Percentiles rank a stretch among this genome's conserved stretches.
phyloP scores from a whole-genome alignment of 345 rosid species.

The Acer negundo region DNA sequence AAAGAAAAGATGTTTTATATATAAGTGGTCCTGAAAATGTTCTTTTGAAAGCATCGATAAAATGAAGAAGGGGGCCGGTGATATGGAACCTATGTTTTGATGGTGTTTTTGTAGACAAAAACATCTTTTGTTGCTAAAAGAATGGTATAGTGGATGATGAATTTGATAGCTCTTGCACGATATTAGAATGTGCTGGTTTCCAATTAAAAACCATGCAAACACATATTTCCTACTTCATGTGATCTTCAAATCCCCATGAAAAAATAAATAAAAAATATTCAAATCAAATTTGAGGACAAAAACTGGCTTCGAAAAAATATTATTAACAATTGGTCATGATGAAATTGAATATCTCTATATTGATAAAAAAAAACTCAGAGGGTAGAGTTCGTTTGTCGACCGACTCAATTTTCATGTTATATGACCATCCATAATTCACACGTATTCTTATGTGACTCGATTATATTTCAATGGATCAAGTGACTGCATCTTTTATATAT shows the following conservation, averaged over 20 bases:
- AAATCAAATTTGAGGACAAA: neutral
- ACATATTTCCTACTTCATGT: neutral
- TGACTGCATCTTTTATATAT: too few species aligned
- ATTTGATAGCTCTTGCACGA: neutral
- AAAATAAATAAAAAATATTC: too few species aligned
- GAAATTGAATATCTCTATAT: too few species aligned
- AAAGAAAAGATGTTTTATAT: neutral
- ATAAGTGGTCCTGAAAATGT: neutral
- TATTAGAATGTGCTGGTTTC: neutral
- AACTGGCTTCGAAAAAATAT: neutral
- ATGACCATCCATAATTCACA: too few species aligned
- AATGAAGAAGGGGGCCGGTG: neutral
- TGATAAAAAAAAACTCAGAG: too few species aligned
- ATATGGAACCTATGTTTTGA: neutral
- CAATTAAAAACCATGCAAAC: neutral
- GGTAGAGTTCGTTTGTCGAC: too few species aligned
- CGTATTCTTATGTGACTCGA: too few species aligned
- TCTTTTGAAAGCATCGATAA: neutral
- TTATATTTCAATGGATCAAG: too few species aligned
- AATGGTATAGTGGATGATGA: neutral
- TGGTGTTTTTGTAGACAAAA: constrained; percentile 3
- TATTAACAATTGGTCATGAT: too few species aligned
- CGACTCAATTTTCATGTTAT: too few species aligned
- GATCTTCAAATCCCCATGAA: neutral
- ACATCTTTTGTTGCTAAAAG: neutral